Percentiles rank a stretch among this genome's conserved stretches.
These are phyloP conservation scores for Bryoerythrophyllum caledonicum DNA, from an alignment of 225 moss, liverwort and hornwort genomes.

Conservation along the genomic window DNA sequence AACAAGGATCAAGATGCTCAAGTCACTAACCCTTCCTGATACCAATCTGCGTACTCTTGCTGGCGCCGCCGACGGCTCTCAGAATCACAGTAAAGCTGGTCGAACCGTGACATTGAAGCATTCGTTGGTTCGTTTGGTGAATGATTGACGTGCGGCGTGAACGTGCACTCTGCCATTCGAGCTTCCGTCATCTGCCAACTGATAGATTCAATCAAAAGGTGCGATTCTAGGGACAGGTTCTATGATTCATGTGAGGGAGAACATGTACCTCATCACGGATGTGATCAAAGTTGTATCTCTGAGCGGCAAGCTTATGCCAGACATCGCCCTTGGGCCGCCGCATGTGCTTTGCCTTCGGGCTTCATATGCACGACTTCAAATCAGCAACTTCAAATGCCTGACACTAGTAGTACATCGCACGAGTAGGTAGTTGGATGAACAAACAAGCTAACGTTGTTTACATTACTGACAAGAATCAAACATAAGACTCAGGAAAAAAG, in stretches of 20 bases:
- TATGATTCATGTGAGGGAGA: not conserved
- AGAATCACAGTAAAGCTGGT: slow-evolving; percentile 79
- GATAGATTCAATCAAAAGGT: not conserved
- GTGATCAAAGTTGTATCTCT: slow-evolving; percentile 68
- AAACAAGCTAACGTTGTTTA: not conserved
- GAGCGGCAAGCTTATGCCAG: slow-evolving; percentile 68
- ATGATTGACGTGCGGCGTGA: slow-evolving; percentile 75
- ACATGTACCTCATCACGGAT: slow-evolving; percentile 66
- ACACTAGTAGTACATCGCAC: slow-evolving; percentile 22
- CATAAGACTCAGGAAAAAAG: slow-evolving; percentile 1
- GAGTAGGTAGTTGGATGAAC: slow-evolving; percentile 10
- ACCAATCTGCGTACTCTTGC: slow-evolving; percentile 77
- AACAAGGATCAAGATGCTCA: not conserved
- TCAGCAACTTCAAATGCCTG: slow-evolving; percentile 37
- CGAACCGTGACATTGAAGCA: slow-evolving; percentile 64
- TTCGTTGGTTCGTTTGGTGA: slow-evolving; percentile 31
- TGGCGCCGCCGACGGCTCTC: slow-evolving; percentile 77
- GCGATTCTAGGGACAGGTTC: not conserved
- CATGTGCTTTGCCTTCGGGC: slow-evolving; percentile 73
- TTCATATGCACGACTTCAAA: slow-evolving; percentile 64
- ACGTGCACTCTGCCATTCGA: slow-evolving; percentile 88
- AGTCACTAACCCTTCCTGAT: slow-evolving; percentile 71
- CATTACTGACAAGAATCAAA: not conserved
- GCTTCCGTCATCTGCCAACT: slow-evolving; percentile 65
- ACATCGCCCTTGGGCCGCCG: slow-evolving; percentile 60